Conservation (phyloP, 2,329 filamentous ascomycete species). For the Fusarium staphyleae region DNA sequence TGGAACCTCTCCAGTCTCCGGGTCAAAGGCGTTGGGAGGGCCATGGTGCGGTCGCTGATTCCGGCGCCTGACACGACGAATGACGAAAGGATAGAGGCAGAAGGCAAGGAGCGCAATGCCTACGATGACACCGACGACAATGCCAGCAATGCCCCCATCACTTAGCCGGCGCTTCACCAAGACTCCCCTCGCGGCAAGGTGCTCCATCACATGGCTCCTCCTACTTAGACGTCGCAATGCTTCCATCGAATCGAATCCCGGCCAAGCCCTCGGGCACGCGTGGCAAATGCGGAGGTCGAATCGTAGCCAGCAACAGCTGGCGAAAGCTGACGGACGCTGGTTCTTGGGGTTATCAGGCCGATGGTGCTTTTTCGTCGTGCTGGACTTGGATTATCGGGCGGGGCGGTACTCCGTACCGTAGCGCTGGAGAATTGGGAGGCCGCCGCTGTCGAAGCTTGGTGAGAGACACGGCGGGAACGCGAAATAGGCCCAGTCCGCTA, state of each 20-base stretch:
- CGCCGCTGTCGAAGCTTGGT: constrained; percentile 28
- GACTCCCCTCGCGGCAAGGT: constrained; percentile 28
- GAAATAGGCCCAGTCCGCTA: constrained; percentile 26
- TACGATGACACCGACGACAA: constrained; percentile 48
- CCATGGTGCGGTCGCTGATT: constrained; percentile 35
- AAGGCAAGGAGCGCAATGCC: constrained; percentile 45
- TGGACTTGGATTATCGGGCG: constrained; percentile 26
- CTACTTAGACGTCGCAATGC: constrained; percentile 25
- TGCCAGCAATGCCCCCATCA: constrained; percentile 49
- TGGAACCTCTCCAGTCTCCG: constrained; percentile 43
- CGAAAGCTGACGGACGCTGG: constrained; percentile 29
- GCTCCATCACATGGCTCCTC: constrained; percentile 36
- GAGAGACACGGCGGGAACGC: constrained; percentile 23
- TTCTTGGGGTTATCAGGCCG: constrained; percentile 19
- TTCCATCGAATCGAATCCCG: constrained; percentile 32
- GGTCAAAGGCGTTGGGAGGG: constrained; percentile 36
- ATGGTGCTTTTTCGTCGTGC: constrained; percentile 17
- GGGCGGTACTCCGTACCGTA: too few species aligned
- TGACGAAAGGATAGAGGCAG: constrained; percentile 51
- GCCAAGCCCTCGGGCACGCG: constrained; percentile 16
- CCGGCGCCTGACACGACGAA: constrained; percentile 43
- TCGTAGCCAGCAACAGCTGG: constrained; percentile 33
- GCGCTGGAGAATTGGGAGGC: constrained; percentile 37
- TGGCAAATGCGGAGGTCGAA: constrained; percentile 8
- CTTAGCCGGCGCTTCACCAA: constrained; percentile 42